phyloP scores from a whole-genome alignment of 2,329 filamentous ascomycete species.

The Diaporthe sp. region DNA sequence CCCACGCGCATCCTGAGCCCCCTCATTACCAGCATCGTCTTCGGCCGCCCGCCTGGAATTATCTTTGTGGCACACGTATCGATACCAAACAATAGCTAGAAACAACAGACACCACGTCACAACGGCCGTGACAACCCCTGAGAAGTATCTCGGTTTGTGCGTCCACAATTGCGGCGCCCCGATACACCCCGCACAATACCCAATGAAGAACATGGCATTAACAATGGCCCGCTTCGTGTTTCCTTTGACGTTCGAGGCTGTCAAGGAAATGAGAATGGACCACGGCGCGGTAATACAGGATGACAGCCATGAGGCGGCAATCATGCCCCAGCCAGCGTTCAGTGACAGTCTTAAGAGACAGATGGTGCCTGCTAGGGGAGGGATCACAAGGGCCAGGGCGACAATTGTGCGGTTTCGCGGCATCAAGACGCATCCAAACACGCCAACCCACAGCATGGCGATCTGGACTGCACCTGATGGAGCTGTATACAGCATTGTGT shows the following conservation, averaged over 20 bases:
- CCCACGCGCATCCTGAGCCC: not conserved
- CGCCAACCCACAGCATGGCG: constrained; percentile 59
- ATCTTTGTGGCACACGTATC: constrained; percentile 50
- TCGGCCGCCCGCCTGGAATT: constrained; percentile 48
- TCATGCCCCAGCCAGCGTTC: constrained; percentile 59
- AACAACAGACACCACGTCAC: constrained; percentile 58
- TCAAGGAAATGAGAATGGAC: constrained; percentile 57
- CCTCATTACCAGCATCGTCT: not conserved
- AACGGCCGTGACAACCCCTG: constrained; percentile 59
- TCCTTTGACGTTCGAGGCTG: constrained; percentile 63
- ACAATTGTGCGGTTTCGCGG: constrained; percentile 55
- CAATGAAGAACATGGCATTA: constrained; percentile 63
- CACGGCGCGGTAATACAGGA: constrained; percentile 57
- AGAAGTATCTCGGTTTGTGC: constrained; percentile 56
- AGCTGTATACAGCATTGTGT: constrained; percentile 61
- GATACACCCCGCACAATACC: constrained; percentile 61
- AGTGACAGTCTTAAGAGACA: constrained; percentile 57
- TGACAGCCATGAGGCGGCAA: constrained; percentile 61
- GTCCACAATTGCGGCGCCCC: constrained; percentile 63
- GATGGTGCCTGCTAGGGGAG: constrained; percentile 58
- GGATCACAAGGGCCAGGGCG: constrained; percentile 53
- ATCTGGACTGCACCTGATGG: constrained; percentile 63
- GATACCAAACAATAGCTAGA: constrained; percentile 49
- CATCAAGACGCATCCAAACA: constrained; percentile 52
- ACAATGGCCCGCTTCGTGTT: constrained; percentile 63